These are phyloP conservation scores for Eutrema yunnanense DNA, from an alignment of 345 rosid species.

Conservation along the genomic window DNA sequence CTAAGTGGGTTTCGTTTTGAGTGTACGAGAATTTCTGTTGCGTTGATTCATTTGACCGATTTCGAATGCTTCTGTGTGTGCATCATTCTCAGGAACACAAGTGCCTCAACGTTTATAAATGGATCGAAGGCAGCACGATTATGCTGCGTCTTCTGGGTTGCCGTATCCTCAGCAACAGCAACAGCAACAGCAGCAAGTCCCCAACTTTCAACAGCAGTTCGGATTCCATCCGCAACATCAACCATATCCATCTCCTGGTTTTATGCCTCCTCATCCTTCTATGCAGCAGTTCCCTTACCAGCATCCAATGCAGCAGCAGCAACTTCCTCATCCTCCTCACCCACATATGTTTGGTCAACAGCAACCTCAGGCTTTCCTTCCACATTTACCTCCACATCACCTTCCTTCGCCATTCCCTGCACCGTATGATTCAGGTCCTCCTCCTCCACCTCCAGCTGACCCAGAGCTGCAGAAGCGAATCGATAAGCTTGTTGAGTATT, in stretches of 20 bases:
- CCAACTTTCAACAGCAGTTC: conserved; percentile 67
- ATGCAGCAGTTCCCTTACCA: conserved; percentile 82
- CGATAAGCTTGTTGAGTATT: conserved; percentile 93
- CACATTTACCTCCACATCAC: conserved; percentile 64
- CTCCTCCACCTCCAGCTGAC: conserved; percentile 69
- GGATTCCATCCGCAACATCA: conserved; percentile 87
- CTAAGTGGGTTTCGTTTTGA: background rate
- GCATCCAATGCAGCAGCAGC: conserved; percentile 67
- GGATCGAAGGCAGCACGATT: conserved; percentile 50
- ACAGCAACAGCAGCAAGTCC: conserved; percentile 49
- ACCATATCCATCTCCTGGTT: conserved; percentile 63
- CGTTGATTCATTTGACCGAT: background rate
- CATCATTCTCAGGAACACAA: conserved; percentile 8
- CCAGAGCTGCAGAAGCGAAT: conserved; percentile 94
- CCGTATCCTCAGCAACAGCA: conserved; percentile 74
- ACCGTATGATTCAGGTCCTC: conserved; percentile 64
- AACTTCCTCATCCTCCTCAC: conserved; percentile 50
- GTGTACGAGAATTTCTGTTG: background rate
- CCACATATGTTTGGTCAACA: conserved; percentile 75
- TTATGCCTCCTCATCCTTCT: conserved; percentile 71
- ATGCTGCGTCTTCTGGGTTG: conserved; percentile 57
- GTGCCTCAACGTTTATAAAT: background rate
- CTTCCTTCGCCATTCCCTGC: conserved; percentile 64
- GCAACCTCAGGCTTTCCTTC: conserved; percentile 51
- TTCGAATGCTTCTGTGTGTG: background rate